Conservation (phyloP, 1,139 yeast species). For the Saccharomyces hybrid region DNA sequence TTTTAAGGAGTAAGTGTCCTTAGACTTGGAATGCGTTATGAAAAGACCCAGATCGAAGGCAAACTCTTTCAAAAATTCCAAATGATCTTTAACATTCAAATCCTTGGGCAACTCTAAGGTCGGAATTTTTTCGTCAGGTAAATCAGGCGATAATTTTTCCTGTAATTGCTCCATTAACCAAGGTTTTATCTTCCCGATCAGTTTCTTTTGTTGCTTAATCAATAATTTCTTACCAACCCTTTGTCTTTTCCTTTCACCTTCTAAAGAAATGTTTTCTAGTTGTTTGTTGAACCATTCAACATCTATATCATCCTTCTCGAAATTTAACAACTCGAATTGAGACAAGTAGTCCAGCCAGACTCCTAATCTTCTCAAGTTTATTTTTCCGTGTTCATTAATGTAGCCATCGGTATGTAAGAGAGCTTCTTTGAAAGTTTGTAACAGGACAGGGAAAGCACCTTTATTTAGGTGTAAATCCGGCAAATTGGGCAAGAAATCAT, state of each 20-base stretch:
- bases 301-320: conserved; percentile 71
- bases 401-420: conserved; percentile 74
- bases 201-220: conserved; percentile 62
- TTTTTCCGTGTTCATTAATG: conserved; percentile 72
- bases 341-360: conserved; percentile 66
- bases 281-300: conserved; percentile 87
- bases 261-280: conserved; percentile 67
- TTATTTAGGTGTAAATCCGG: conserved; percentile 90
- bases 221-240: conserved; percentile 59
- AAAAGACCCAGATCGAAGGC: conserved; percentile 62
- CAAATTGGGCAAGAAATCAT: conserved; percentile 95
- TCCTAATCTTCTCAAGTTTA: conserved; percentile 63
- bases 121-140: conserved; percentile 43
- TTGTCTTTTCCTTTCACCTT: conserved; percentile 62
- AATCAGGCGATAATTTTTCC: conserved; percentile 25
- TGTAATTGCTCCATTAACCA: conserved; percentile 51
- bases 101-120: conserved; percentile 38
- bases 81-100: conserved; percentile 40
- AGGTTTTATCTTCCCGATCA: conserved; percentile 49
- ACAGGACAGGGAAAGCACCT: conserved; percentile 88
- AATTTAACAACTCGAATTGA: conserved; percentile 70
- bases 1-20: conserved; percentile 47
- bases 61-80: conserved; percentile 53
- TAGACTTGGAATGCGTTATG: conserved; percentile 51
- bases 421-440: conserved; percentile 80